Percentiles rank a stretch among this genome's conserved stretches.
phyloP scores from a whole-genome alignment of 1,284 basidiomycete species.

The Phlebopus sp. region DNA sequence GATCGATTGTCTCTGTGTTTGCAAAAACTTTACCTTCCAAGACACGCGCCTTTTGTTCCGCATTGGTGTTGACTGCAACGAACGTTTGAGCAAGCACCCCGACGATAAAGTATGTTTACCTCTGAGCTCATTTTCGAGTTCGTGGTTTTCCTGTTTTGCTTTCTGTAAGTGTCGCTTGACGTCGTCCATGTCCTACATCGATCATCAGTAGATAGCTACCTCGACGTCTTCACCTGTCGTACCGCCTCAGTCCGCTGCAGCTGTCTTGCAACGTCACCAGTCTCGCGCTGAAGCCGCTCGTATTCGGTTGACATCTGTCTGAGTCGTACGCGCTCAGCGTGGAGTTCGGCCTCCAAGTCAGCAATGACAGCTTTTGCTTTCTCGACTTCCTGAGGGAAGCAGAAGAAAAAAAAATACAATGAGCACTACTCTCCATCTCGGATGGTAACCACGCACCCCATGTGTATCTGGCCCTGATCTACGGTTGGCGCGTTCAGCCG shows the following conservation, averaged over 20 bases:
- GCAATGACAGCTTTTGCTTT: slow-evolving; percentile 60
- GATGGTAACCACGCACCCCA: slow-evolving; percentile 40
- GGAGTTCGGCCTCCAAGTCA: slow-evolving; percentile 66
- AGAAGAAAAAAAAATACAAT: slow-evolving; percentile 11
- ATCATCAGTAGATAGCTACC: slow-evolving; percentile 13
- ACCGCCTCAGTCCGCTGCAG: slow-evolving; percentile 69
- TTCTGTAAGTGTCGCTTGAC: slow-evolving; percentile 64
- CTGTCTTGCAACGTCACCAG: slow-evolving; percentile 57
- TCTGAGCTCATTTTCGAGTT: slow-evolving; percentile 65
- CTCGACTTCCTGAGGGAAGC: slow-evolving; percentile 56
- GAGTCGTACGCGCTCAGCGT: slow-evolving; percentile 62
- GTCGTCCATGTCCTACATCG: slow-evolving; percentile 67
- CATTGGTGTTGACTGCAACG: slow-evolving; percentile 50
- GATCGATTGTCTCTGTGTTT: slow-evolving; percentile 66
- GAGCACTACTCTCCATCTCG: not conserved
- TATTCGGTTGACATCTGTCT: slow-evolving; percentile 63
- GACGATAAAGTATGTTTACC: slow-evolving; percentile 34
- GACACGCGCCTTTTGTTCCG: slow-evolving; percentile 65
- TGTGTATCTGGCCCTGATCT: slow-evolving; percentile 50
- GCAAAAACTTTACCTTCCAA: slow-evolving; percentile 62
- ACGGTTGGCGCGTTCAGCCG: slow-evolving; percentile 48
- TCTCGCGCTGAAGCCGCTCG: slow-evolving; percentile 56
- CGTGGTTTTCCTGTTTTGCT: slow-evolving; percentile 66
- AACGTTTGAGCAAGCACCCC: slow-evolving; percentile 11
- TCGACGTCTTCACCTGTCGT: slow-evolving; percentile 19